Base-by-base conservation (phyloP, 2,329 filamentous ascomycete species). In the Aphanocladium album region DNA sequence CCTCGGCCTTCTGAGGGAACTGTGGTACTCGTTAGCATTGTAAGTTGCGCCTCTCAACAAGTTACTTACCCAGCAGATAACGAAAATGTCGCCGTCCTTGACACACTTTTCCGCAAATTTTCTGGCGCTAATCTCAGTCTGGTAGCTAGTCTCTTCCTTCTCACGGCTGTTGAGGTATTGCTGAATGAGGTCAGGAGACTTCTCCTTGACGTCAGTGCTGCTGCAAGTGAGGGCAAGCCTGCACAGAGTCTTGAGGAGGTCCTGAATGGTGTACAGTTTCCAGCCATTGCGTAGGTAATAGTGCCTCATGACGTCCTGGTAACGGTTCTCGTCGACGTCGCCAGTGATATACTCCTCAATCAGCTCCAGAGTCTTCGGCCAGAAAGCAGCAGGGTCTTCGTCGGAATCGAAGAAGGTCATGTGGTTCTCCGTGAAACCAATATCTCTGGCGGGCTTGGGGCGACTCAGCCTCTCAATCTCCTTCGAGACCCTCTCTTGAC, bases 231-330 rank as follows among this genome's bases (percentile, higher is more conserved):
- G 82, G 25, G 89, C 91, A 62, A 93, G 88, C 61, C 92, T 89
- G 62, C 89, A 89, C 43, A 97, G 84, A 1, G 89, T 89, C 70
- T 87, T 87, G 57, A 98, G 84, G 33, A 97, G 85, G 71, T 96
- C 93, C 70, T 96, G 91, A 65, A 98, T 87, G 5, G 91, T 93
- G 77, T 98, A 99, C 43, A 98, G 77, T 69, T 92, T 91, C 89
- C 93, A 99, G 7, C 95, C 95, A 65, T 87, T 89, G 70, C 89
- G 88, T 61, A 98, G 82, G 72, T 97, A 99, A 76, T 91, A 97
- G 65, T 93, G 90, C 25, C 95, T 89, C 60, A 99, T 81, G 6
- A 92, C 89, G 69, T 98, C 93, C 73, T 98, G 93, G 67, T 96
- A 91, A 33, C 91, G 87, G 57, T 79, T 82, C 74, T 93, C 87